Base-by-base conservation (phyloP, 805 yeast genomes). In the Priceomyces castillae region DNA sequence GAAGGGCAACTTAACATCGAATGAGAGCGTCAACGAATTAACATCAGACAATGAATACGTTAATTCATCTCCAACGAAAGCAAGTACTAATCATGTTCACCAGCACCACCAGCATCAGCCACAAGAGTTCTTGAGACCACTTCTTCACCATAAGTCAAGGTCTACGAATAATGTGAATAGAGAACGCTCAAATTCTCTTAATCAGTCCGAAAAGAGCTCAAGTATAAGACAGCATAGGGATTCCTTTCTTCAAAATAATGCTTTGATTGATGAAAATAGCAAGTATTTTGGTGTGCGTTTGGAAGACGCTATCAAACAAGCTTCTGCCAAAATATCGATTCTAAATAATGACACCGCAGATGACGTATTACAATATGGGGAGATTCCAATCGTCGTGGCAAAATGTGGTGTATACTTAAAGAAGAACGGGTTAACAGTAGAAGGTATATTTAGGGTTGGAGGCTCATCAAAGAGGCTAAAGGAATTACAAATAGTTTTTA, bases 311-410 rank as follows among this genome's bases (percentile, higher is more conserved):
- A 74, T 92, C 39, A 64, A 74, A 26, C 76, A 82, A 46, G 96
- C 98, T 0, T 82, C 82, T 45, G 95, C 90, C 14, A 76, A 80
- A 39, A 86, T 89, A 41, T 78, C 83, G 30, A 78, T 86, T 6
- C 71, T 84, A 35, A 77, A 78, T 49, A 74, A 76, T 54, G 67
- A 64, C 18, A 59, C 73, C 53, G 62, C 78, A 36, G 80, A 80
- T 48, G 83, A 82, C 20, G 78, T 82, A 45, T 78, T 86, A 25
- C 81, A 83, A 39, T 94, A 88, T 59, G 99, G 98, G 17, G 73
- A 82, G 41, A 87, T 94, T 15, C 99, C 99, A 0, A 77, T 89
- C 14, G 85, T 94, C 11, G 95, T 94, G n/a, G 98, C 97, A 12
- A 86, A 89, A 53, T 92, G 99, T 67, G 97, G 98, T 0, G 82